A percentile compares a stretch with the other conserved stretches of the same genome.
Evolutionary conservation across 129 eudicot species (phyloP).

Genomic region (Artemisia tridentata): DNA sequence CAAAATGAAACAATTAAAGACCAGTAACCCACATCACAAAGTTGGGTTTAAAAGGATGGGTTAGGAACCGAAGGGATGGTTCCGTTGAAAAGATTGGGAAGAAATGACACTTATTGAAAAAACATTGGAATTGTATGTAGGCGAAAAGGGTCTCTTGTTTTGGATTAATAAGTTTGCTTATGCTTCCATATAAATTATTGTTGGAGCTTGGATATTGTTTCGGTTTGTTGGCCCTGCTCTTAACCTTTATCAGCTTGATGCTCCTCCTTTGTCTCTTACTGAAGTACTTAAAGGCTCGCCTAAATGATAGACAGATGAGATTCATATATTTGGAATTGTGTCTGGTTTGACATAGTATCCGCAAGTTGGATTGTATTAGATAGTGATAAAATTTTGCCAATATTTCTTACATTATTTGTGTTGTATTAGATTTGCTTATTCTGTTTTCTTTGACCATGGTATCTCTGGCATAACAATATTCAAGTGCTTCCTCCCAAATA

Average conservation of each 20-base stretch:
- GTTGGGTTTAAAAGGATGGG: conserved; percentile 95
- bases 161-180: conserved; percentile 98
- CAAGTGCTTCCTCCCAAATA: too few species aligned
- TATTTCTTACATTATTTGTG: not conserved
- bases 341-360: not conserved
- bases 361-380: not conserved
- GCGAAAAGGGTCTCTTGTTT: conserved; percentile 82
- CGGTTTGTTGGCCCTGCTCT: conserved; percentile 96
- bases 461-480: too few species aligned
- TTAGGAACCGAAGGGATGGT: conserved; percentile 74
- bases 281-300: conserved; percentile 57
- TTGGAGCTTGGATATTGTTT: conserved; percentile 93
- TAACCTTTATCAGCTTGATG: conserved; percentile 87
- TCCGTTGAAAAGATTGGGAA: conserved; percentile 92
- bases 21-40: too few species aligned
- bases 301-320: too few species aligned
- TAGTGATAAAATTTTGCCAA: not conserved
- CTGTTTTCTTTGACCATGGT: too few species aligned
- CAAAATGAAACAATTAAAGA: too few species aligned
- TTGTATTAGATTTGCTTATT: not conserved
- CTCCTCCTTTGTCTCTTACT: conserved; percentile 74
- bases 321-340: too few species aligned
- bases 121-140: conserved; percentile 78
- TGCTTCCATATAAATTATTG: conserved; percentile 80
- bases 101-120: conserved; percentile 73